Base-by-base conservation (phyloP, 768 basidiomycete genomes). In the Amanita inopinata region DNA sequence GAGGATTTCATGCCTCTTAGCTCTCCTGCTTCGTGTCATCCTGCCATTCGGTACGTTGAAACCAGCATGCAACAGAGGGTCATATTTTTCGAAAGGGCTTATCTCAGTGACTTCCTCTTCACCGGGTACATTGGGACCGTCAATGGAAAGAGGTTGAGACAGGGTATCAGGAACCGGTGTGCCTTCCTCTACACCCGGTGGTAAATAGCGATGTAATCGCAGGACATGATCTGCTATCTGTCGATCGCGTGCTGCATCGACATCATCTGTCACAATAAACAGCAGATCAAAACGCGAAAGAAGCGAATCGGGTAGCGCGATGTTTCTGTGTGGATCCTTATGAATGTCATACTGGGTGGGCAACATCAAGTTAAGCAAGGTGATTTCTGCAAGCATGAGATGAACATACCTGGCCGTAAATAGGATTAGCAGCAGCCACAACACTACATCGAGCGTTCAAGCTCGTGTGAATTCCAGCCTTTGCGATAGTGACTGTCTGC, bases 301-400 rank as follows among this genome's bases (percentile, higher is more conserved):
- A 28, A 99, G 75, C 18, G 94, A 99, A 61, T 98, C 94, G 8
- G 94, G 94, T 8, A 99, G 76, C 9, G 94, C 94, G 48, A 99
- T 99, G 56, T 99, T 99, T 65, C 86, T 86, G 65, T 98, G 94
- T 22, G 94, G 94, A 60, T 99, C 94, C 62, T 99, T 99, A 66
- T 99, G 94, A 28, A 99, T 87, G 63, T 99, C 94, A 60, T 99
- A 99, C 89, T 97, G 56, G 23, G n/a, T n/a, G n/a, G n/a, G n/a
- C n/a, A n/a, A 31, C 37, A 41, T 41, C 53, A 48, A 53, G 46
- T 40, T 43, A 45, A 11, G 35, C 31, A 33, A 40, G 25, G 32
- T 51, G 27, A 43, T 40, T 38, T 33, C 11, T 36, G 14, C n/a
- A 23, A 18, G 37, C 23, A 25, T 27, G 35, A 19, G 30, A 12